A percentile compares a stretch with the other conserved stretches of the same genome.
Conservation (phyloP, 2,329 filamentous ascomycete genomes). For the Stenocarpella maydis region DNA sequence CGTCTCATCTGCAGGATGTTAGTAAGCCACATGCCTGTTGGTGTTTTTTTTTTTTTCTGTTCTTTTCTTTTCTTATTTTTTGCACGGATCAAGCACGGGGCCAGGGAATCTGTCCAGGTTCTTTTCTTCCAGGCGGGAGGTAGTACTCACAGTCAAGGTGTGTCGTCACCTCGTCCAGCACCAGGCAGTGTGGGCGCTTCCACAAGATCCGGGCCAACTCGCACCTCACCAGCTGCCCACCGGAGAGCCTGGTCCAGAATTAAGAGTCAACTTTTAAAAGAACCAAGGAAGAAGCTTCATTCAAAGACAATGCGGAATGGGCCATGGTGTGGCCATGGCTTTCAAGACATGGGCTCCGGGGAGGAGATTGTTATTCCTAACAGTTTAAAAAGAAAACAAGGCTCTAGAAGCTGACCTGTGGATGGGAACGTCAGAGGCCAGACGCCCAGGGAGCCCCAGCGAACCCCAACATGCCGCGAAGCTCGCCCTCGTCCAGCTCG, state of each 20-base stretch:
- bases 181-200: constrained; percentile 73
- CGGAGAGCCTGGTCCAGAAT: no score
- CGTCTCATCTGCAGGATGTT: constrained; percentile 63
- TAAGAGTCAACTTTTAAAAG: no score
- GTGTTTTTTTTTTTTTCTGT: background rate
- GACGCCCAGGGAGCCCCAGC: constrained; percentile 74
- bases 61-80: no score
- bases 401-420: no score
- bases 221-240: constrained; percentile 75
- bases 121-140: no score
- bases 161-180: constrained; percentile 84
- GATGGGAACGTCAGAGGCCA: constrained; percentile 77
- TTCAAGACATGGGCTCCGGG: no score
- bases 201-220: constrained; percentile 76
- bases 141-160: constrained; percentile 70
- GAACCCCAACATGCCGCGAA: constrained; percentile 72
- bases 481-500: constrained; percentile 69
- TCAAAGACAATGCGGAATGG: no score
- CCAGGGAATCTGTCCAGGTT: no score
- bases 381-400: no score
- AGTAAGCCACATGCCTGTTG: background rate
- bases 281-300: no score
- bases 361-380: no score
- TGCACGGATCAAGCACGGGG: background rate
- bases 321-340: no score